Base-by-base conservation (phyloP, 768 basidiomycete species). In the Pholiota molesta region DNA sequence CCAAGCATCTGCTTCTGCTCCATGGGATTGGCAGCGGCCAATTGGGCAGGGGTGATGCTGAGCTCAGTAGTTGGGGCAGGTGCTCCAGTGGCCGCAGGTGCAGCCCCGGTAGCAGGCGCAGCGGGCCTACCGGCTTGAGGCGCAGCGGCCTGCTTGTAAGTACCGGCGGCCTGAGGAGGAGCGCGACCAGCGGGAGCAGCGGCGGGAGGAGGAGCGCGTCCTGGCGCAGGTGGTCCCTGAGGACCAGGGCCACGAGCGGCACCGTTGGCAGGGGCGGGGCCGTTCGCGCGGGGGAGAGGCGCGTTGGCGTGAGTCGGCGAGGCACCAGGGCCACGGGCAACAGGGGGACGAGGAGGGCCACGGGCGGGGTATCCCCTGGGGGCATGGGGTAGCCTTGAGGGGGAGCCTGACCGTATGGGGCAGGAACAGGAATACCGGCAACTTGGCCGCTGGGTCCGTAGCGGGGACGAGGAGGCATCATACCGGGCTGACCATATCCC, bases 1-100 rank as follows among this genome's bases (percentile, higher is more conserved):
- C 97, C 97, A 52, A 99, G 83, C 91, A 98, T 95, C 77, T 99
- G 97, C 83, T 99, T 99, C 86, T 98, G 95, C 77, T 99, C 97
- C 70, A 87, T 82, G 21, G 93, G 79, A 52, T 85, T 87, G 62
- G 93, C 83, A 61, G 79, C 76, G 23, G 88, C 78, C 45, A 82
- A 79, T 19, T 83, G 83, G 61, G 82, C 72, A 56, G 83, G 70
- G 40, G 79, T 80, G 64, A 86, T 72, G 10, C 74, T 72, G n/a
- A 83, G 75, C 52, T 78, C 75, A 37, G 81, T 76, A 51, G 78
- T 61, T 17, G 73, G 60, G 10, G 82, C 83, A 66, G 89, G 78
- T 17, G 77, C 71, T 4, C 83, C 72, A 37, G 76, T 70, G 29
- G 76, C 65, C 44, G 70, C 75, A 37, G 78, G 66, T 16, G 75